phyloP scores from a whole-genome alignment of 495 filamentous ascomycete species.

The Hypoxylon trugodes region DNA sequence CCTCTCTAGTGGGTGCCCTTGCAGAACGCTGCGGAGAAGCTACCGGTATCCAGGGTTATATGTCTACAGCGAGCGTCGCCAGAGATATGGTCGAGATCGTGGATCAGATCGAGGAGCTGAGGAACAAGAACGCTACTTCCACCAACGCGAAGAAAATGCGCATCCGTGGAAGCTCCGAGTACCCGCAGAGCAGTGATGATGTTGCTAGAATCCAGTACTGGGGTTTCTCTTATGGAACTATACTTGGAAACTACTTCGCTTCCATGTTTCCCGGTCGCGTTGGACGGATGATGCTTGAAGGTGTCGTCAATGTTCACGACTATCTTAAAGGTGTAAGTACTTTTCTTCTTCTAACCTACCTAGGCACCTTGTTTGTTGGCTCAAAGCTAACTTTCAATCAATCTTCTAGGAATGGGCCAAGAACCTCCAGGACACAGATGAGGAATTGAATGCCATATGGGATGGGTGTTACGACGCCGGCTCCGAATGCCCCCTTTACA shows the following conservation, averaged over 20 bases:
- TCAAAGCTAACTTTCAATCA: not conserved
- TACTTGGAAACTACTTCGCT: slow-evolving; percentile 62
- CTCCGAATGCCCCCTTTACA: slow-evolving; percentile 54
- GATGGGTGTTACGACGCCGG: slow-evolving; percentile 59
- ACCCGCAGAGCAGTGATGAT: not conserved
- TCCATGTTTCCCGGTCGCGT: slow-evolving; percentile 55
- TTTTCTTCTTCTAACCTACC: not conserved
- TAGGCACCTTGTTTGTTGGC: not conserved
- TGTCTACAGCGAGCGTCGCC: slow-evolving; percentile 45
- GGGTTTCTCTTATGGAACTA: slow-evolving; percentile 70
- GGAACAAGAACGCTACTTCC: slow-evolving; percentile 9
- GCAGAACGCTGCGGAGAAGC: slow-evolving; percentile 31
- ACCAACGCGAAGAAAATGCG: not conserved
- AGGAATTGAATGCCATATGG: slow-evolving; percentile 57
- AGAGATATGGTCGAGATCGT: slow-evolving; percentile 55
- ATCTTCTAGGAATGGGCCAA: slow-evolving; percentile 47
- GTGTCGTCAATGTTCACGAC: slow-evolving; percentile 47
- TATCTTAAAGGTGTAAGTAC: slow-evolving; percentile 38
- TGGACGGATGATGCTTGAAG: slow-evolving; percentile 50
- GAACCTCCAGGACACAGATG: slow-evolving; percentile 59
- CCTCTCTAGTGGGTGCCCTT: slow-evolving; percentile 36
- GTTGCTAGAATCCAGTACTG: slow-evolving; percentile 58
- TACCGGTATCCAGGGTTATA: slow-evolving; percentile 16
- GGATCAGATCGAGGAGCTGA: slow-evolving; percentile 47
- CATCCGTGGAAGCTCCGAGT: not conserved